Evolutionary conservation across 306 rosid genomes (phyloP).

Genomic region (Mucuna pruriens): DNA sequence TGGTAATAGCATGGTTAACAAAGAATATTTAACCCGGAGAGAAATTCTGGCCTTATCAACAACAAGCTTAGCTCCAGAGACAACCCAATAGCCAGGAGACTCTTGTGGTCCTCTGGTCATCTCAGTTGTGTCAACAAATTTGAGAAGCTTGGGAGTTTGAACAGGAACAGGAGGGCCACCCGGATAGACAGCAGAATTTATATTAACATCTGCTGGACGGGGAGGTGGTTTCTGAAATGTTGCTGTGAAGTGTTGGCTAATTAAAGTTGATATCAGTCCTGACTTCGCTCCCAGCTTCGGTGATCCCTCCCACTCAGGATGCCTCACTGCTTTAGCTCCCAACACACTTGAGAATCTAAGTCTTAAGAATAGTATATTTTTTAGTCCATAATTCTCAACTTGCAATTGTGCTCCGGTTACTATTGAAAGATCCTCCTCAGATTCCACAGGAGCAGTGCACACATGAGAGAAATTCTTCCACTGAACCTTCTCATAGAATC

Average conservation of each 20-base stretch:
- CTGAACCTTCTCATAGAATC: conserved; percentile 88
- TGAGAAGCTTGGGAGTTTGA: conserved; percentile 86
- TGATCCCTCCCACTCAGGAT: conserved; percentile 93
- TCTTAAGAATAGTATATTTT: conserved; percentile 77
- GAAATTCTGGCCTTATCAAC: conserved; percentile 92
- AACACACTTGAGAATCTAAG: conserved; percentile 75
- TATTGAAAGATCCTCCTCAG: conserved; percentile 79
- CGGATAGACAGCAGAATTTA: conserved; percentile 92
- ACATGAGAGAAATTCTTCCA: conserved; percentile 98
- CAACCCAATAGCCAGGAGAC: conserved; percentile 97
- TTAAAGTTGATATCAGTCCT: conserved; percentile 91
- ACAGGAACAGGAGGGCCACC: conserved; percentile 97
- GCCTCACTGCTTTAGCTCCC: conserved; percentile 71
- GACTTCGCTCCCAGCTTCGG: conserved; percentile 88
- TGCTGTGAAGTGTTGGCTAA: conserved; percentile 92
- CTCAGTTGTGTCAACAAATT: conserved; percentile 92
- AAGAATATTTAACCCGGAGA: conserved; percentile 80
- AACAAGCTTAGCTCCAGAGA: conserved; percentile 87
- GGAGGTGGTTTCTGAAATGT: conserved; percentile 85
- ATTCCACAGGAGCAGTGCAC: conserved; percentile 92
- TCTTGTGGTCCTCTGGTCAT: conserved; percentile 96
- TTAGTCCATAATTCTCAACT: conserved; percentile 85
- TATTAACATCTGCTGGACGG: conserved; percentile 89
- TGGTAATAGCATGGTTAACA: conserved; percentile 70
- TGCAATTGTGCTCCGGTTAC: conserved; percentile 95